Evolutionary conservation across 768 basidiomycete species (phyloP), one percentile per base, ranked within the genome.

Genomic region (Rossbeevera mucosa): DNA sequence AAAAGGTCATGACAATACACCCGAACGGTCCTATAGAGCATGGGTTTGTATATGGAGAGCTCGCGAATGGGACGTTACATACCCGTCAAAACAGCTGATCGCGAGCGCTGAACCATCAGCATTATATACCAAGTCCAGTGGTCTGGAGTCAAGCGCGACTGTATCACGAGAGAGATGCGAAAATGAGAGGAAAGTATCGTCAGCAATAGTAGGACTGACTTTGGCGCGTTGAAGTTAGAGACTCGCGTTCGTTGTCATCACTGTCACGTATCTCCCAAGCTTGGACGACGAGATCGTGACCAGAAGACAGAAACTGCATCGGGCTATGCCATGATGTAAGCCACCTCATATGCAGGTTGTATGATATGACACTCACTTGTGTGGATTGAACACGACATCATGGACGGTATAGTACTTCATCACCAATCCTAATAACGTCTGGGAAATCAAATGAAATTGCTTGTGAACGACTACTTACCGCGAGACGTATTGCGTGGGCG

Each of bases 371-470:
- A 47, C 70, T 52, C 60, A 79, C 81, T 74, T 71, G 52, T 51
- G 58, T 1, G 81, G 80, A 59, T 80, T 76, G 51, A 82, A 80
- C 20, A 76, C 76, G 33, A 83, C 70, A 52, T 83, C 80, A 45
- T 77, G 75, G 0, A 86, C 74, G 0, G 78, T 71, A 53, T 81
- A 83, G 54, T 82, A 71, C 55, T 80, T 81, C 16, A 48, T 66
- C 8, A 53, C 51, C 30, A 51, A 54, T 38, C 57, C 66, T 62
- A 36, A 18, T 18, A 40, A 26, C 6, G 7, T 29, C 29, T 49
- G 40, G 29, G 26, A 21, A 38, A 16, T 21, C 48, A 14, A 12
- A 12, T 26, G 14, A n/a, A 24, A 20, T 44, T 18, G 9, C 1
- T 42, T n/a, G n/a, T 30, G 9, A 25, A 26, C 4, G 9, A 25